phyloP scores from a whole-genome alignment of 345 rosid species.

The Clarkia xantiana region DNA sequence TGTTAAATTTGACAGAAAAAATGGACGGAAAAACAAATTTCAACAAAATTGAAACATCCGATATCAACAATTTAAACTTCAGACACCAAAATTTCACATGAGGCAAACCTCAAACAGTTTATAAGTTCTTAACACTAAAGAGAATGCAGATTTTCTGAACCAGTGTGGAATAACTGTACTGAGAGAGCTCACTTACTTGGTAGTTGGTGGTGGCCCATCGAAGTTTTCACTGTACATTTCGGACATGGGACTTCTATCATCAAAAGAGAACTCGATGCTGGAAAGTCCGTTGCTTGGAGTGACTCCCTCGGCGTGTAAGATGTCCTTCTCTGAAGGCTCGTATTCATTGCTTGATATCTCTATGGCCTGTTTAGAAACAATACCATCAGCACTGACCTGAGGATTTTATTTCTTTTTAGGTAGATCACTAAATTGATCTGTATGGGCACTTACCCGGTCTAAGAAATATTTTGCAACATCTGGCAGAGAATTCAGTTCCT shows the following conservation, averaged over 20 bases:
- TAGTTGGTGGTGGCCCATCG: constrained; percentile 21
- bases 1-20: no score
- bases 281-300: constrained; percentile 42
- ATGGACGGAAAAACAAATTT: no score
- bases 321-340: constrained; percentile 45
- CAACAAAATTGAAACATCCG: no score
- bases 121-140: no score
- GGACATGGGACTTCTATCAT: constrained; percentile 43
- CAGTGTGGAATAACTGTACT: background rate
- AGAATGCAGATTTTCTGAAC: no score
- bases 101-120: no score
- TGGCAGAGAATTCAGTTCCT: constrained; percentile 32
- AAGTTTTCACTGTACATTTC: constrained; percentile 26
- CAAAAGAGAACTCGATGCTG: constrained; percentile 39
- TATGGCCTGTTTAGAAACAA: constrained; percentile 23
- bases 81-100: no score
- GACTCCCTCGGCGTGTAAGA: constrained; percentile 48
- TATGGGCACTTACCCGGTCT: constrained; percentile 22
- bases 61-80: no score
- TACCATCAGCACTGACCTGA: constrained; percentile 1
- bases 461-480: constrained; percentile 43
- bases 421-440: no score
- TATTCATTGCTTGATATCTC: constrained; percentile 53
- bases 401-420: background rate
- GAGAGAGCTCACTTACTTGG: constrained; percentile 17